phyloP scores from a whole-genome alignment of 2,329 filamentous ascomycete genomes.

The Drechslera avenae region DNA sequence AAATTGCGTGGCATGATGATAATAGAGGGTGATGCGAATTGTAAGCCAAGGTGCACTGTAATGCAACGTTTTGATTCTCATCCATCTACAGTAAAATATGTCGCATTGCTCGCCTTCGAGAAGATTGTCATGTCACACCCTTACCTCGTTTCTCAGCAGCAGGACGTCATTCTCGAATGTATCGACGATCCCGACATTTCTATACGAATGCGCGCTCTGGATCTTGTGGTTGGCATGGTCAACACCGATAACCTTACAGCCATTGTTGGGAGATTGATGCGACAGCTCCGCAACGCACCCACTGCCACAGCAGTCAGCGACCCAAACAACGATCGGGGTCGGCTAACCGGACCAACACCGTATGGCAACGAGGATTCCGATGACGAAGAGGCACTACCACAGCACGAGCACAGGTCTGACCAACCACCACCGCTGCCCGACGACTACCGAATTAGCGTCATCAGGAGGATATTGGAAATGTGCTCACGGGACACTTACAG shows the following conservation, averaged over 20 bases:
- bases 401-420: conserved; percentile 54
- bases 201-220: conserved; percentile 89
- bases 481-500: conserved; percentile 88
- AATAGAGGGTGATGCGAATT: conserved; percentile 89
- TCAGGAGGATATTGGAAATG: conserved; percentile 82
- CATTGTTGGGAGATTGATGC: conserved; percentile 85
- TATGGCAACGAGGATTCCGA: conserved; percentile 62
- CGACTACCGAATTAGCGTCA: conserved; percentile 83
- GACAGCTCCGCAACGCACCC: conserved; percentile 74
- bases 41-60: conserved; percentile 58
- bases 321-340: conserved; percentile 54
- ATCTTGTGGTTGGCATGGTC: conserved; percentile 93
- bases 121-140: conserved; percentile 91
- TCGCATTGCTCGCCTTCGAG: conserved; percentile 92
- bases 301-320: conserved; percentile 57
- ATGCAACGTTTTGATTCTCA: conserved; percentile 17
- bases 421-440: conserved; percentile 72
- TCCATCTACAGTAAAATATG: conserved; percentile 79
- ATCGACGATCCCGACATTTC: conserved; percentile 96
- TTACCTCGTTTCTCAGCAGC: conserved; percentile 85
- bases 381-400: conserved; percentile 60
- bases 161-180: conserved; percentile 95
- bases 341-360: conserved; percentile 52
- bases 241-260: conserved; percentile 81
- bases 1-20: conserved; percentile 95